A percentile compares a stretch with the other conserved stretches of the same genome.
These are phyloP conservation scores for Meredithiella fracta DNA, from an alignment of 2,329 filamentous ascomycete genomes.

Conservation along the genomic window DNA sequence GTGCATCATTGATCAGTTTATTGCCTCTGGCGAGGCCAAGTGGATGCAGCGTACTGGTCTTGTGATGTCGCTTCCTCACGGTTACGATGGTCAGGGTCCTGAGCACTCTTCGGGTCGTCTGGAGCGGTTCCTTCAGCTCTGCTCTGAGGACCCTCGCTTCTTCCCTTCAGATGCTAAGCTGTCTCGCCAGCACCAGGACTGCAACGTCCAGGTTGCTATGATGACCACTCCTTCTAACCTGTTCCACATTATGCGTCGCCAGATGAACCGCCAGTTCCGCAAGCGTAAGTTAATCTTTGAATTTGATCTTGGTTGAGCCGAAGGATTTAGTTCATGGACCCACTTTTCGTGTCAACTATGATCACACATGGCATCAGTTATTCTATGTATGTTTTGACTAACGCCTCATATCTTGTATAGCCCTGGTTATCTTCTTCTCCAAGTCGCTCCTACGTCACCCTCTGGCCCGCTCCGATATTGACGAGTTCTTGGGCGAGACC, in stretches of 20 bases:
- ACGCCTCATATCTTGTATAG: slow-evolving; percentile 26
- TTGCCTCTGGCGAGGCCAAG: slow-evolving; percentile 93
- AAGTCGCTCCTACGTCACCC: slow-evolving; percentile 93
- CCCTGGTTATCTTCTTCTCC: slow-evolving; percentile 94
- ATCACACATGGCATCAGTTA: not conserved
- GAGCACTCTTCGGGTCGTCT: slow-evolving; percentile 96
- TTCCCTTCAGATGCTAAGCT: slow-evolving; percentile 83
- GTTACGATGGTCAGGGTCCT: slow-evolving; percentile 94
- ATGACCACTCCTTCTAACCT: slow-evolving; percentile 92
- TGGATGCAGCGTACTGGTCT: slow-evolving; percentile 97
- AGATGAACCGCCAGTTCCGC: slow-evolving; percentile 98
- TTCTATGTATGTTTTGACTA: slow-evolving; percentile 1
- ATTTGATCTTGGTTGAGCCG: not conserved
- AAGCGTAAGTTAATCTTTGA: slow-evolving; percentile 55
- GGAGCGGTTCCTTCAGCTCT: slow-evolving; percentile 92
- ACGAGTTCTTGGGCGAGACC: slow-evolving; percentile 79
- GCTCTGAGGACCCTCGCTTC: slow-evolving; percentile 89
- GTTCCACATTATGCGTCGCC: slow-evolving; percentile 90
- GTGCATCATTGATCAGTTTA: slow-evolving; percentile 97
- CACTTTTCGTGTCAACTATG: slow-evolving; percentile 16
- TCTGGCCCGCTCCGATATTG: slow-evolving; percentile 70
- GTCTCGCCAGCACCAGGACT: slow-evolving; percentile 94
- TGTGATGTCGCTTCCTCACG: slow-evolving; percentile 90
- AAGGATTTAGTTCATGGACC: too few species aligned
- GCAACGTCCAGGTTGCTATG: slow-evolving; percentile 97